Conservation (phyloP, 768 basidiomycete genomes). For the Lentinula detonsa region DNA sequence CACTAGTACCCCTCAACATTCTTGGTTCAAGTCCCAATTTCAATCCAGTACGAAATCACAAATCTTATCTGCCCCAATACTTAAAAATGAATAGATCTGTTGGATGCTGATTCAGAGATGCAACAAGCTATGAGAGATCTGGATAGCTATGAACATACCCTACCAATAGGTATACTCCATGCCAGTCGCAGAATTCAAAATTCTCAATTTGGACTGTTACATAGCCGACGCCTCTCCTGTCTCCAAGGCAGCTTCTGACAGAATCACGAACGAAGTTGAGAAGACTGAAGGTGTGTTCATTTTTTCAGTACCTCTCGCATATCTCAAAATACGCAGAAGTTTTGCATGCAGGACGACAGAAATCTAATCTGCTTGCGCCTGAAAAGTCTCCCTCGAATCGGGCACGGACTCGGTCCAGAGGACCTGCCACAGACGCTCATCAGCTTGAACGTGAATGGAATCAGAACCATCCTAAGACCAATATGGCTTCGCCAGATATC, state of each 20-base stretch:
- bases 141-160: constrained; percentile 44
- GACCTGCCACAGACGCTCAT: background rate
- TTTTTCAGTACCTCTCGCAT: background rate
- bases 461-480: constrained; percentile 14
- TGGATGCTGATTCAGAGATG: constrained; percentile 72
- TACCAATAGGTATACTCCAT: background rate
- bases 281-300: background rate
- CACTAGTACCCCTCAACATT: constrained; percentile 50
- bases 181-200: background rate
- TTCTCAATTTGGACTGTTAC: background rate
- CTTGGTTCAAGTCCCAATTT: constrained; percentile 41
- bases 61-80: background rate
- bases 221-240: background rate
- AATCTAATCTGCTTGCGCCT: background rate
- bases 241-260: background rate
- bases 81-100: constrained; percentile 38
- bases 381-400: background rate
- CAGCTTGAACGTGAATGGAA: constrained; percentile 42
- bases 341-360: background rate
- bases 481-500: constrained; percentile 16
- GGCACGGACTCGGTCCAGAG: background rate
- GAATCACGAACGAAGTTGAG: background rate
- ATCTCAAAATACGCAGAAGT: background rate
- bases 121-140: constrained; percentile 52
- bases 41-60: constrained; percentile 46